Evolutionary conservation across 73 alveolate species (phyloP).

Genomic region (Uronychia setigera): DNA sequence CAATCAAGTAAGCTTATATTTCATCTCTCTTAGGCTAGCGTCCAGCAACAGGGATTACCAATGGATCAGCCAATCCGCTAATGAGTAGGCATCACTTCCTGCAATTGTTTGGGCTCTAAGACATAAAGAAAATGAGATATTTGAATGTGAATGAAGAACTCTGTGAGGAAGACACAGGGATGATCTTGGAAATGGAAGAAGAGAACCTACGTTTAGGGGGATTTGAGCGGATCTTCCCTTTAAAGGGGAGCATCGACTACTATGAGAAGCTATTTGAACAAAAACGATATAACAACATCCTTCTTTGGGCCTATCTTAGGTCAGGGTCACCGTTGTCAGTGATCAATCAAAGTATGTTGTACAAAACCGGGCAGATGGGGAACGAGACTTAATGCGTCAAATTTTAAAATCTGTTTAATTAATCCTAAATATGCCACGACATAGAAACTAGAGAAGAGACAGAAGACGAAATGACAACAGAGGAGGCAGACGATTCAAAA

Average conservation of each 20-base stretch:
- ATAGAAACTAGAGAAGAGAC: neutral
- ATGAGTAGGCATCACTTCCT: no score
- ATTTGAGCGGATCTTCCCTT: constrained; percentile 69
- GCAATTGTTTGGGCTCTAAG: no score
- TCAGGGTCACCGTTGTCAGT: neutral
- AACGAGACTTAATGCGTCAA: neutral
- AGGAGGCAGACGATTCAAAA: no score
- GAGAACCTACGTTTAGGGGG: constrained; percentile 44
- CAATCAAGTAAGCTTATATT: neutral
- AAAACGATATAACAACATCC: constrained; percentile 14
- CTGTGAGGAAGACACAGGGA: neutral
- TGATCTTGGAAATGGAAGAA: constrained; percentile 41
- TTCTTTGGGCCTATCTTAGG: neutral
- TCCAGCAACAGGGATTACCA: no score
- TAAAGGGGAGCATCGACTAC: constrained; percentile 45
- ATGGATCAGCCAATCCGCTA: no score
- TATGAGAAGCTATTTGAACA: constrained; percentile 64
- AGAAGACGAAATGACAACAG: neutral
- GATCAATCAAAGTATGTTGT: neutral
- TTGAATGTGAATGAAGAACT: neutral
- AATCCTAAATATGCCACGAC: neutral
- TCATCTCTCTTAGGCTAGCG: no score
- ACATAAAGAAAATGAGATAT: neutral
- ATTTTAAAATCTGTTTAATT: no score
- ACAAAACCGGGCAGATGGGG: neutral